These are phyloP conservation scores for Russula vinacea DNA, from an alignment of 768 basidiomycete genomes.

Conservation along the genomic window DNA sequence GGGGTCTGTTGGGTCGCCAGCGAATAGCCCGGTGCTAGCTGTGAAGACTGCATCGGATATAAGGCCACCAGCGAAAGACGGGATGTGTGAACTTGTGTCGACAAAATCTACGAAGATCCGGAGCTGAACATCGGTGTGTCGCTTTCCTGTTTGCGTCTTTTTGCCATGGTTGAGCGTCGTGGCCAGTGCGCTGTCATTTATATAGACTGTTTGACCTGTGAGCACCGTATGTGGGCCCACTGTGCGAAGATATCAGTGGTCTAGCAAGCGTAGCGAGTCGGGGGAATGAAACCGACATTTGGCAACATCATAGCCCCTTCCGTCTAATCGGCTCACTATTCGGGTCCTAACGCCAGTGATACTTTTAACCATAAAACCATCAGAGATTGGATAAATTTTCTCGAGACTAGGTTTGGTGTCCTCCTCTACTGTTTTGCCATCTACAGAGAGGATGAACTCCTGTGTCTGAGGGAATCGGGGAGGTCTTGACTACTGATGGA, in stretches of 20 bases:
- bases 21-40: slow-evolving; percentile 69
- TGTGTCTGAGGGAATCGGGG: slow-evolving; percentile 52
- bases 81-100: slow-evolving; percentile 47
- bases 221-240: slow-evolving; percentile 81
- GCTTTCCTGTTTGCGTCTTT: slow-evolving; percentile 27
- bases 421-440: slow-evolving; percentile 54
- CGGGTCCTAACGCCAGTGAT: slow-evolving; percentile 74
- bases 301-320: slow-evolving; percentile 81
- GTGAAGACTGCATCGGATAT: slow-evolving; percentile 49
- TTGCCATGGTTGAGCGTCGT: slow-evolving; percentile 35
- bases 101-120: slow-evolving; percentile 54
- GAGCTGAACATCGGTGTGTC: slow-evolving; percentile 51
- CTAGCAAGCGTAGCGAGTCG: slow-evolving; percentile 1
- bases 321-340: slow-evolving; percentile 76
- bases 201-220: slow-evolving; percentile 76
- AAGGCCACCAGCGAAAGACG: slow-evolving; percentile 40
- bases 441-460: slow-evolving; percentile 73
- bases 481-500: slow-evolving; percentile 9
- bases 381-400: slow-evolving; percentile 58
- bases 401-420: slow-evolving; percentile 64
- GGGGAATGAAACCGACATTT: slow-evolving; percentile 54
- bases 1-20: slow-evolving; percentile 51
- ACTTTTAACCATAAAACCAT: slow-evolving; percentile 76
- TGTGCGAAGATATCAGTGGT: slow-evolving; percentile 34
- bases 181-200: slow-evolving; percentile 62